Evolutionary conservation across 208 protist species (phyloP), one percentile per base, ranked within the genome.

Genomic region (Herpetomonas tarakana): DNA sequence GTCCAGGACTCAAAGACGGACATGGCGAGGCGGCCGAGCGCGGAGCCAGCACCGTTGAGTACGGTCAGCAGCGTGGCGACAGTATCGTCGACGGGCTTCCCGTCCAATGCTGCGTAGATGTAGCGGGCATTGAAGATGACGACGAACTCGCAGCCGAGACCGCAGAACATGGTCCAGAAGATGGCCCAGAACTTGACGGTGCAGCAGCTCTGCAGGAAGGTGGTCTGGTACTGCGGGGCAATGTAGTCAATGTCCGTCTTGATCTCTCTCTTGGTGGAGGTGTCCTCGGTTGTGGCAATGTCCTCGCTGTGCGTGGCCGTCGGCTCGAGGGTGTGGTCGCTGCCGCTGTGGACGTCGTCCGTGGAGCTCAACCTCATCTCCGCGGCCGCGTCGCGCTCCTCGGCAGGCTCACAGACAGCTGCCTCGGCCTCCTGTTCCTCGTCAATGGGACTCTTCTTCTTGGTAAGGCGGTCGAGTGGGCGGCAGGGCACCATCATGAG

Each of bases 21-120:
- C 76, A 86, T 84, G 35, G 71, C 22, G 46, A 90, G 50, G n/a
- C 83, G 72, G 26, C 83, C 83, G 11, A 82, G 66, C 11, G 76
- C 83, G 52, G 78, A 86, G 44, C 83, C 83, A n/a, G 80, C 76
- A 29, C 78, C 76, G 58, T 79, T 81, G 46, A 90, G 58, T 21
- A 83, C 74, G 18, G 73, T 86, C 52, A 86, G 60, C 47, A 90
- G 66, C 25, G 76, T 74, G 27, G 58, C 54, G 46, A 85, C 68
- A n/a, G 78, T 68, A 0, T 2, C 16, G 38, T 53, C 38, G 0
- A 67, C 49, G 18, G 65, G 61, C 26, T 77, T 65, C 35, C 65
- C 74, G 16, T 75, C 64, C 16, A 91, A 41, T 18, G 84, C 76
- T 7, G 25, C 70, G 16, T 73, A 70, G 25, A 91, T 76, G 62